Base-by-base conservation (phyloP, 768 basidiomycete species). In the Hypsizygus marmoreus region DNA sequence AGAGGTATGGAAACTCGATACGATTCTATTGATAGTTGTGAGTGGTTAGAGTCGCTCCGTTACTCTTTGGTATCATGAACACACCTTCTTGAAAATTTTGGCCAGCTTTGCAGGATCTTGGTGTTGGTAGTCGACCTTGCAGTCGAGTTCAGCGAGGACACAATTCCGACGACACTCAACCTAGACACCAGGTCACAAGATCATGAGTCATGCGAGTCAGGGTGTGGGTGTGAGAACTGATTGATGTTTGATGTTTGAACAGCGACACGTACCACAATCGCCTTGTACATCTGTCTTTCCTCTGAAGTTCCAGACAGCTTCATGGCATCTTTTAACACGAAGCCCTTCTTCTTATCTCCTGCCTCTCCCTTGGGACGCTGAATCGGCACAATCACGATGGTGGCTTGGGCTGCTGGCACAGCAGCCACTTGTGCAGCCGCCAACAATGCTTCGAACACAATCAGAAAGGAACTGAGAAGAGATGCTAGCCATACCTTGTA, bases 201-300 rank as follows among this genome's bases (percentile, higher is more conserved):
- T n/a, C n/a, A n/a, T n/a, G n/a, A n/a, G n/a, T n/a, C n/a, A n/a
- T n/a, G n/a, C n/a, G n/a, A n/a, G n/a, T n/a, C n/a, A n/a, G n/a
- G n/a, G n/a, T n/a, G n/a, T n/a, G n/a, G n/a, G n/a, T n/a, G n/a
- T n/a, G n/a, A n/a, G n/a, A n/a, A n/a, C n/a, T n/a, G n/a, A n/a
- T n/a, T n/a, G n/a, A n/a, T n/a, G n/a, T n/a, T n/a, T n/a, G n/a
- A n/a, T n/a, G n/a, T n/a, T n/a, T n/a, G n/a, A n/a, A n/a, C n/a
- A n/a, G n/a, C n/a, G n/a, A n/a, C n/a, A 43, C 42, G 28, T 26
- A 45, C 43, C 43, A 35, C 25, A 37, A 45, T 45, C 17, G 24
- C 20, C 7, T 19, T 26, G n/a, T 45, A 45, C 23, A 37, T 11
- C 19, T 31, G 24, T 24, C 37, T 17, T 17, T 26, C n/a, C 17